A percentile compares a stretch with the other conserved stretches of the same genome.
Evolutionary conservation across 139 green algal species (phyloP).

Genomic region (Picochlorum sp.): DNA sequence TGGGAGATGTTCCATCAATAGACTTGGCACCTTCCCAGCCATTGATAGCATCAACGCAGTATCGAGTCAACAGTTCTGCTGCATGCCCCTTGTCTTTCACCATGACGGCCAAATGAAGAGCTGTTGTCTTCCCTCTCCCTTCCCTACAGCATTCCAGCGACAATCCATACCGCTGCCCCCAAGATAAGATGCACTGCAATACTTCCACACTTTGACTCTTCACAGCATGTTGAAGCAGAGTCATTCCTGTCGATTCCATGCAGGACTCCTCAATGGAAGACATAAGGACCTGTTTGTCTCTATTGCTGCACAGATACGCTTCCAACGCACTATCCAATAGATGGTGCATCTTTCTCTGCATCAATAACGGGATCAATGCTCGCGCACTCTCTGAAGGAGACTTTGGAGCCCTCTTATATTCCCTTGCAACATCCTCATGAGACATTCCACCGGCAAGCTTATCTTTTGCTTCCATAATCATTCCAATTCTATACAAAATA

Average conservation of each 20-base stretch:
- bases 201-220: constrained; percentile 21
- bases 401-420: neutral
- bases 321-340: constrained; percentile 22
- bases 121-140: constrained; percentile 18
- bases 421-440: neutral
- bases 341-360: constrained; percentile 20
- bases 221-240: constrained; percentile 36
- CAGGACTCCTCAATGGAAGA: constrained; percentile 5
- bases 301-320: neutral
- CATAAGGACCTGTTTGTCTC: too few species aligned
- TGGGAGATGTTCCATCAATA: constrained; percentile 29
- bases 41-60: constrained; percentile 17
- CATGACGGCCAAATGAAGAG: constrained; percentile 39
- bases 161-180: constrained; percentile 13
- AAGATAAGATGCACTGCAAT: constrained; percentile 20
- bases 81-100: constrained; percentile 26
- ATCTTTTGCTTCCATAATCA: neutral
- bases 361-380: constrained; percentile 18
- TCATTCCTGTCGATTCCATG: constrained; percentile 19
- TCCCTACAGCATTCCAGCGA: constrained; percentile 19
- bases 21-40: constrained; percentile 19
- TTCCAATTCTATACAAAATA: constrained; percentile 18
- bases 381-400: neutral
- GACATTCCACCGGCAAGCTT: neutral
- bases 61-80: constrained; percentile 25